Conservation (phyloP, 164 flowering plant species). For the Vitis rotundifolia region DNA sequence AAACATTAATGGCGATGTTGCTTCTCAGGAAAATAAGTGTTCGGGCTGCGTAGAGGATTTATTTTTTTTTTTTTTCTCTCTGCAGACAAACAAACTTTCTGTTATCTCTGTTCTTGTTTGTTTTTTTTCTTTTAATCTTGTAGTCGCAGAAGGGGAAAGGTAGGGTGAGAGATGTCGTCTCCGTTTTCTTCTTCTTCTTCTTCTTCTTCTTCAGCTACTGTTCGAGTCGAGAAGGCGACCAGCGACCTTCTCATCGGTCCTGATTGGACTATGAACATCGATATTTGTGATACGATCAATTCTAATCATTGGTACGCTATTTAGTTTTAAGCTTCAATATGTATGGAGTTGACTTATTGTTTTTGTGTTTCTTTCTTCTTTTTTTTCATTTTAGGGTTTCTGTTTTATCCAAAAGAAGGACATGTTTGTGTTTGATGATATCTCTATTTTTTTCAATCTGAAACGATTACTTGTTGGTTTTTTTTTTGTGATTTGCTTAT, state of each 20-base stretch:
- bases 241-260: slow-evolving; percentile 91
- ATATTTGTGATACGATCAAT: slow-evolving; percentile 88
- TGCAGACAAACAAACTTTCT: slow-evolving; percentile 3
- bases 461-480: background rate
- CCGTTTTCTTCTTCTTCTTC: slow-evolving; percentile 20
- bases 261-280: slow-evolving; percentile 96
- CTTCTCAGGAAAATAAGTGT: slow-evolving; percentile 9
- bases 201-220: slow-evolving; percentile 60
- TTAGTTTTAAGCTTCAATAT: background rate
- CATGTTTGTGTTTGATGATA: background rate
- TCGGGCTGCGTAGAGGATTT: background rate
- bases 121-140: background rate
- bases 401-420: background rate
- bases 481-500: background rate
- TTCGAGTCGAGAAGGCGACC: slow-evolving; percentile 89
- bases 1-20: background rate
- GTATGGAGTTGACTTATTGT: background rate
- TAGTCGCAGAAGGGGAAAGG: slow-evolving; percentile 11
- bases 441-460: background rate
- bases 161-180: slow-evolving; percentile 34
- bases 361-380: background rate
- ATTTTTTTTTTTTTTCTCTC: slow-evolving; percentile 1
- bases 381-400: slow-evolving; percentile 9
- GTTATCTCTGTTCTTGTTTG: too few species aligned
- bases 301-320: slow-evolving; percentile 60